Base-by-base conservation (phyloP, 768 basidiomycete genomes). In the Sporobolomyces pararoseus region DNA sequence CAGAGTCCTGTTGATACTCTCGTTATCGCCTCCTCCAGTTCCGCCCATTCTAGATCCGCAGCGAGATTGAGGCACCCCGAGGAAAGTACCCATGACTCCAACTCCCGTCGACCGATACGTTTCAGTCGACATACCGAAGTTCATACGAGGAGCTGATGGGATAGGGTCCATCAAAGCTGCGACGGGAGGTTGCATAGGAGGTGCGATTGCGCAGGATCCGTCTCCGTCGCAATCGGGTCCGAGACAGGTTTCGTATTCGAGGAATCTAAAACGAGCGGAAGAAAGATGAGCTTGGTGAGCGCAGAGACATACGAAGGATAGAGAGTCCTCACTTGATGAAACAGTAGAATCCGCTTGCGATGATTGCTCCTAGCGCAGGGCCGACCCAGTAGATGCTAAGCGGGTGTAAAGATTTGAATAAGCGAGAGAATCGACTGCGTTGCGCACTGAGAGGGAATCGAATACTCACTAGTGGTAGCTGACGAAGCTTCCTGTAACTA, bases 401-500 rank as follows among this genome's bases (percentile, higher is more conserved):
- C 29, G 46, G 44, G 12, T 14, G 63, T n/a, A 16, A 25, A 25
- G 12, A 29, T 52, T 7, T 59, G 35, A 42, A 47, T 17, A 6
- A 44, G 39, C 17, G 39, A 42, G 39, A 42, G 10, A 17, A 42
- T 42, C n/a, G n/a, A 42, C 9, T 42, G 39, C 39, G 39, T 9
- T 9, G 39, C 17, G 10, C 39, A 9, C 39, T 9, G 39, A 9
- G 39, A 42, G 39, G 17, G 10, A n/a, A n/a, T n/a, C 55, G 23
- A 46, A 23, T 17, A 27, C 59, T 34, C 10, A 61, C 72, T 71
- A 76, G 62, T 72, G 71, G 49, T 76, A 73, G 3, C 35, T 16
- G 3, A 57, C 34, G 58, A 75, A 76, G 9, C 49, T 21, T 1
- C 23, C 13, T 4, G 62, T 34, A 23, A 75, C 65, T 37, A 75